These are phyloP conservation scores for Megacollybia marginata DNA, from an alignment of 768 basidiomycete genomes.

Conservation along the genomic window DNA sequence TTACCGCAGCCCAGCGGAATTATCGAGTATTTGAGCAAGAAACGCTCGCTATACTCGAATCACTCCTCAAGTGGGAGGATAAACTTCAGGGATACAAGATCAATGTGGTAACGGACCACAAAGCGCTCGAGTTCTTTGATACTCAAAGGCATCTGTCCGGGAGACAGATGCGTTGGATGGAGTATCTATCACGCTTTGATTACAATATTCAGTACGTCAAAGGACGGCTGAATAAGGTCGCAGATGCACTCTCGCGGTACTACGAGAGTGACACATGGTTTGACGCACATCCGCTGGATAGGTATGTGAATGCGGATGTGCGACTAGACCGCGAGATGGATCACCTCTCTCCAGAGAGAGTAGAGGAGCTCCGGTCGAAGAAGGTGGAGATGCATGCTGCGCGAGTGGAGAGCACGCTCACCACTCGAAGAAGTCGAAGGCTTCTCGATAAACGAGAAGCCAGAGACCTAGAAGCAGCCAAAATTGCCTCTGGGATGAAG, in stretches of 20 bases:
- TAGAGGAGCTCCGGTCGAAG: neutral
- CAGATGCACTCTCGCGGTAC: conserved; percentile 5
- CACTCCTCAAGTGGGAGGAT: conserved; percentile 19
- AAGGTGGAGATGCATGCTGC: neutral
- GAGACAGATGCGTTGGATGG: conserved; percentile 1
- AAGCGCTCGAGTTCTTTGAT: conserved; percentile 15
- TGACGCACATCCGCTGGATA: neutral
- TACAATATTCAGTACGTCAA: neutral
- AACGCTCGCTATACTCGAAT: conserved; percentile 9
- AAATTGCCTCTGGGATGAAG: no score
- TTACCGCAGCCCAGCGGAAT: conserved; percentile 15
- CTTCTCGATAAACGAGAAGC: no score
- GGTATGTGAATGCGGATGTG: conserved; percentile 6
- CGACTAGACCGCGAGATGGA: conserved; percentile 4
- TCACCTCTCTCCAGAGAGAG: conserved; percentile 1
- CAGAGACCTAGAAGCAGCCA: no score
- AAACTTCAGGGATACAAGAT: conserved; percentile 15
- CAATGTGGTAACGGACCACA: conserved; percentile 17
- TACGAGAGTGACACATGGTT: conserved; percentile 2
- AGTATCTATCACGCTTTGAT: neutral
- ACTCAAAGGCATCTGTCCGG: conserved; percentile 1
- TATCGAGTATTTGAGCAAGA: conserved; percentile 16
- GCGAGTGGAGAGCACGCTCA: neutral
- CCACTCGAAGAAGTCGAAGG: neutral
- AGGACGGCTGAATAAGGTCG: conserved; percentile 2